Percentiles rank a stretch among this genome's conserved stretches.
phyloP scores from a whole-genome alignment of 305 asterid genomes.

The Lippia alba region DNA sequence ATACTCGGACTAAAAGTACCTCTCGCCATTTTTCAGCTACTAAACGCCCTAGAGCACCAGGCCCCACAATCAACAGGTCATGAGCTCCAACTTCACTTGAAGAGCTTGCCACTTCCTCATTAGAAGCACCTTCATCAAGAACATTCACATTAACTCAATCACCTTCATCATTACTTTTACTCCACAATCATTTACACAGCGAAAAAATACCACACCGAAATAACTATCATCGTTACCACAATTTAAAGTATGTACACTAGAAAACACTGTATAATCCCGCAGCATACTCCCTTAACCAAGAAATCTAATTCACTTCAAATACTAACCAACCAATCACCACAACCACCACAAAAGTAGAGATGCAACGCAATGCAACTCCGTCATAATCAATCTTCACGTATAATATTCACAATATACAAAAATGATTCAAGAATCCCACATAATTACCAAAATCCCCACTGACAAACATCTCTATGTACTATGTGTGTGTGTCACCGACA shows the following conservation, averaged over 20 bases:
- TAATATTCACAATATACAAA: background rate
- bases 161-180: background rate
- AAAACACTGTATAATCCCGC: background rate
- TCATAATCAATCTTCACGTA: background rate
- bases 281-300: background rate
- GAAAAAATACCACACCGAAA: background rate
- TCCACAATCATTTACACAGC: background rate
- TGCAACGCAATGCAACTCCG: background rate
- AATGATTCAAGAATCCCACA: conserved; percentile 4
- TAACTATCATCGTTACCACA: background rate
- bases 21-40: conserved; percentile 71
- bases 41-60: conserved; percentile 74
- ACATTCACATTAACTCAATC: conserved; percentile 6
- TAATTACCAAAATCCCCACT: background rate
- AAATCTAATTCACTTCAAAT: background rate
- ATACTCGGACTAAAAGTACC: conserved; percentile 36
- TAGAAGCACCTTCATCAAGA: conserved; percentile 42
- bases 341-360: background rate
- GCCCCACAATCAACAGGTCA: conserved; percentile 76
- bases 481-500: background rate
- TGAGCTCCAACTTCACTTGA: conserved; percentile 50
- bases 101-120: conserved; percentile 43
- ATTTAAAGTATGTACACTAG: background rate
- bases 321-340: background rate
- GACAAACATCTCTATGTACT: background rate